phyloP scores from a whole-genome alignment of 345 rosid species.

The Trapa incisa region DNA sequence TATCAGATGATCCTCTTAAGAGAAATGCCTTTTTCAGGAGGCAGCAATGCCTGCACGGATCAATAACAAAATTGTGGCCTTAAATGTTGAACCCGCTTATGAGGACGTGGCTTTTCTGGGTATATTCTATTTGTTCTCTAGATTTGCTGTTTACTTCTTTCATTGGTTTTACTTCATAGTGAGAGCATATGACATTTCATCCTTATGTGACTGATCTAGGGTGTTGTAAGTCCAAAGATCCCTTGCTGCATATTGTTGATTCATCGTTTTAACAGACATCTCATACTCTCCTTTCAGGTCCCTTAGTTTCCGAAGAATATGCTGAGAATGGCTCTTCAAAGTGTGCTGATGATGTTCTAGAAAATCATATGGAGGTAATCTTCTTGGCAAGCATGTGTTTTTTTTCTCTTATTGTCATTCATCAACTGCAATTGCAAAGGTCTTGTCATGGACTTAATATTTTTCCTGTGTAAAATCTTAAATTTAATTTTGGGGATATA shows the following conservation, averaged over 20 bases:
- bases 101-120: slow-evolving; percentile 26
- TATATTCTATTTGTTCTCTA: slow-evolving; percentile 8
- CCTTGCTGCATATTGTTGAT: not conserved
- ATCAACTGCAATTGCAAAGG: no score
- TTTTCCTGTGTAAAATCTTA: not conserved
- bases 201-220: not conserved
- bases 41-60: slow-evolving; percentile 17
- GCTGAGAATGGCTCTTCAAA: slow-evolving; percentile 16
- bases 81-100: slow-evolving; percentile 12
- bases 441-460: not conserved
- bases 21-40: slow-evolving; percentile 22
- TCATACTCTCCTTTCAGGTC: slow-evolving; percentile 25
- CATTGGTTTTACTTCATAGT: not conserved
- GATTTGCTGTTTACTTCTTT: not conserved
- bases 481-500: not conserved
- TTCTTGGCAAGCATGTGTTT: not conserved
- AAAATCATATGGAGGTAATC: slow-evolving; percentile 12
- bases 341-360: slow-evolving; percentile 21
- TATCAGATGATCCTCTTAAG: slow-evolving; percentile 14
- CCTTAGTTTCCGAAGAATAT: slow-evolving; percentile 19
- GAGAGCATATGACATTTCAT: not conserved
- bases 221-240: not conserved
- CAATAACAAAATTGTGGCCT: slow-evolving; percentile 14
- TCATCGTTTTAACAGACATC: not conserved
- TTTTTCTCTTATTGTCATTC: not conserved